Conservation (phyloP, 495 filamentous ascomycete genomes). For the Letharia lupina region DNA sequence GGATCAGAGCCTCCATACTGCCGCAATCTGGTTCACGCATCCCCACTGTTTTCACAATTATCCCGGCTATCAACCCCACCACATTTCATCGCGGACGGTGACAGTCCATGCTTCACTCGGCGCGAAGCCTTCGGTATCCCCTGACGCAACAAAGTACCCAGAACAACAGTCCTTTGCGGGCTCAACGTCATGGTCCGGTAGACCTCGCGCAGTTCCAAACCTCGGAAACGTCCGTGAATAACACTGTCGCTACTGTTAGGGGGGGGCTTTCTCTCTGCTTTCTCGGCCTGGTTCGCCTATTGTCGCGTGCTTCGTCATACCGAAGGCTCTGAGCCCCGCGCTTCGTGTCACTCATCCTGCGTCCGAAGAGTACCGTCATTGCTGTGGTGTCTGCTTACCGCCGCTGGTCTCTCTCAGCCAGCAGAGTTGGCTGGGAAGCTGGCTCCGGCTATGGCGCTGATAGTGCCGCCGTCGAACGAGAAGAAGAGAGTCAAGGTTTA, state of each 20-base stretch:
- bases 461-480: conserved; percentile 70
- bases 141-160: conserved; percentile 13
- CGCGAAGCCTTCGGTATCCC: conserved; percentile 12
- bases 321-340: conserved; percentile 4
- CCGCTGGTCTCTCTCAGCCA: neutral
- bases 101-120: conserved; percentile 9
- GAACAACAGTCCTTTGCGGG: neutral
- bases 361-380: neutral
- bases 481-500: conserved; percentile 99
- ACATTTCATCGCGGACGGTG: neutral
- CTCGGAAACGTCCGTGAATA: neutral
- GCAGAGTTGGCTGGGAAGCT: neutral
- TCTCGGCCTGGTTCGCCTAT: neutral
- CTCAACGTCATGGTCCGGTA: conserved; percentile 18
- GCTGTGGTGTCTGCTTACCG: neutral
- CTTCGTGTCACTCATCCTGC: neutral
- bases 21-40: conserved; percentile 1
- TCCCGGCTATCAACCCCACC: neutral
- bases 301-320: conserved; percentile 15
- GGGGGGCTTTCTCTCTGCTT: neutral
- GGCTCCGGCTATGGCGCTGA: conserved; percentile 64
- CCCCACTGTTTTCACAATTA: neutral
- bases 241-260: conserved; percentile 12
- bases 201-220: neutral
- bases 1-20: neutral